Base-by-base conservation (phyloP, 2,329 filamentous ascomycete species). In the Diaporthe citriasiana region DNA sequence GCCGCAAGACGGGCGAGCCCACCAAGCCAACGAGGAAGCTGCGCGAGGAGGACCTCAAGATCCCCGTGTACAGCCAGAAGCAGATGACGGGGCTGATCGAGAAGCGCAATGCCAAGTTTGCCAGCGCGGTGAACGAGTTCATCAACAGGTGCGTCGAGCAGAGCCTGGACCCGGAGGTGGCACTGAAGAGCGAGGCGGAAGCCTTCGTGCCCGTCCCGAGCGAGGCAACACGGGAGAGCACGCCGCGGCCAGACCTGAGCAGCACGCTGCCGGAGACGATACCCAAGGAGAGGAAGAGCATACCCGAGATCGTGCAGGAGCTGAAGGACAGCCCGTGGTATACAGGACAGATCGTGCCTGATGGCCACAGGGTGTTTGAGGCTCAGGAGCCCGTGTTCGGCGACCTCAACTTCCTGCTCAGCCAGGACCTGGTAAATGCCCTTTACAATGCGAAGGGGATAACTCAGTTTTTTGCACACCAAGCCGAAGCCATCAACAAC, bases 371-470 rank as follows among this genome's bases (percentile, higher is more conserved):
- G 45, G 94, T 97, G 0, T 97, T 98, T 79, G 95, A 97, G 77
- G 90, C 94, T 1, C 95, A 98, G 79, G 90, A 93, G 77, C 87
- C 96, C 0, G 89, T 95, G 0, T 95, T 94, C 79, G 95, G 95
- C 1, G 93, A 97, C 55, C 87, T 99, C 65, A 89, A 93, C 38
- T 99, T 98, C 80, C 86, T 93, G 25, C 88, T 99, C 10, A 98
- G 95, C 70, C 97, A 99, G 81, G 90, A 94, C 76, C 85, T 99
- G 66, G 95, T 99, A n/a, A 98, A 99, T 81, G 96, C 97, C 0
- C 84, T 99, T 0, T 99, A 97, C 85, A 98, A 98, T 78, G 94
- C 94, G 12, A 94, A 93, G 78, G 92, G 92, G 4, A 98, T 99
- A 74, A 94, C 92, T 0, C 89, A 93, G 74, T 89, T 99, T 50